Evolutionary conservation across 169 alveolate species (phyloP), one percentile per base, ranked within the genome.

Genomic region (Babesia ovis): DNA sequence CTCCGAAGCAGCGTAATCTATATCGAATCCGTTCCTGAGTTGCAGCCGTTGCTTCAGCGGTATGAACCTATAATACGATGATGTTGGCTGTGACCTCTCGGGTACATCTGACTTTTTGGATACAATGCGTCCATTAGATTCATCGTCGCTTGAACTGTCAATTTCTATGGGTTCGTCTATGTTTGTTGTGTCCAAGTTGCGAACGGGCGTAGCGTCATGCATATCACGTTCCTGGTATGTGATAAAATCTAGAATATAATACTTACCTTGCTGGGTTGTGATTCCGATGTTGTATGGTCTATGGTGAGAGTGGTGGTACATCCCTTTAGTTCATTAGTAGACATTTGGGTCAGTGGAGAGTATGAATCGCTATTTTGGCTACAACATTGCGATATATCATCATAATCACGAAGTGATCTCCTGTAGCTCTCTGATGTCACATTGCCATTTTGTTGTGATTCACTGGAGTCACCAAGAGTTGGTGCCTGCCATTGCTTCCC

Each of bases 321-420:
- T n/a, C n/a, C n/a, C n/a, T n/a, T n/a, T n/a, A n/a, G n/a, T n/a
- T n/a, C n/a, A n/a, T n/a, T n/a, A n/a, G n/a, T n/a, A n/a, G n/a
- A n/a, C n/a, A n/a, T n/a, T n/a, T 39, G 46, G n/a, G 46, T 39
- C 46, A 9, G 46, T 39, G 8, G n/a, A 39, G 8, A 14, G 43
- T 16, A 0, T 20, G 5, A 34, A 0, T 53, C 39, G 48, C 58
- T 43, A 22, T n/a, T 6, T 32, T 61, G 71, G 37, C 74, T 64
- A 48, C 20, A 46, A 50, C 74, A 64, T 61, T 50, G 62, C 25
- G 74, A 31, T 0, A 56, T 34, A 43, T 48, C 74, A 45, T 50
- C 35, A 48, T 48, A 50, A 8, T 8, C 61, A 1, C 45, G 61
- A 45, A 50, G 41, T 16, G 45, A 50, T 12, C 37, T 64, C 34